phyloP scores from a whole-genome alignment of 192 early-diverging fungal genomes.

The Spizellomyces sp. region DNA sequence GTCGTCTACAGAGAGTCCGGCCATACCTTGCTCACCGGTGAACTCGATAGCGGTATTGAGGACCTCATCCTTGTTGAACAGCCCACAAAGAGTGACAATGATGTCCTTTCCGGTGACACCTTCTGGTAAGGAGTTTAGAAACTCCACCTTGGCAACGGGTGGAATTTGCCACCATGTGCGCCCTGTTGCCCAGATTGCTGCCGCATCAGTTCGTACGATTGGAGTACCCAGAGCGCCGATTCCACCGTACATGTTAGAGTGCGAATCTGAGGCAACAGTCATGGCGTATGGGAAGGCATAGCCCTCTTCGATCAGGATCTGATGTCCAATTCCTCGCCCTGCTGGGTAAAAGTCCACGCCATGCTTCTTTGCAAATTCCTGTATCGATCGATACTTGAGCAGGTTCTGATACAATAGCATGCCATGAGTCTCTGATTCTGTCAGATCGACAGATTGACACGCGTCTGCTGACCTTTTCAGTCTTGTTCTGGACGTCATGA shows the following conservation, averaged over 20 bases:
- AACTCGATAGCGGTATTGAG: slow-evolving; percentile 98
- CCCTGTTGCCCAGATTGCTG: slow-evolving; percentile 97
- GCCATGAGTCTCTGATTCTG: not conserved
- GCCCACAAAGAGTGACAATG: slow-evolving; percentile 89
- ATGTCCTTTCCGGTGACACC: slow-evolving; percentile 98
- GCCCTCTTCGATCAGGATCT: slow-evolving; percentile 96
- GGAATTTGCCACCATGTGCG: slow-evolving; percentile 99
- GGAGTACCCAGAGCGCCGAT: slow-evolving; percentile 95
- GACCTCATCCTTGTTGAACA: slow-evolving; percentile 93
- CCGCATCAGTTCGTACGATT: slow-evolving; percentile 97
- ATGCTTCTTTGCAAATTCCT: slow-evolving; percentile 78
- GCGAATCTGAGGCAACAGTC: slow-evolving; percentile 97
- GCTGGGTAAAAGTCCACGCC: slow-evolving; percentile 92
- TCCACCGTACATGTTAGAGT: slow-evolving; percentile 99
- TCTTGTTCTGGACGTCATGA: slow-evolving; percentile 98
- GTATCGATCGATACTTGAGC: slow-evolving; percentile 83
- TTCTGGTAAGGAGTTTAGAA: slow-evolving; percentile 72
- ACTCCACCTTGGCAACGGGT: slow-evolving; percentile 87
- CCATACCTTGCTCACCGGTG: slow-evolving; percentile 65
- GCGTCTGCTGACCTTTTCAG: slow-evolving; percentile 62
- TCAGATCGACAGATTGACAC: not conserved
- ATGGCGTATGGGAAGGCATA: slow-evolving; percentile 93
- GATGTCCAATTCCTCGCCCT: slow-evolving; percentile 96
- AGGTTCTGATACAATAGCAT: slow-evolving; percentile 61
- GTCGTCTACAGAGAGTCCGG: slow-evolving; percentile 77